phyloP scores from a whole-genome alignment of 2,329 filamentous ascomycete genomes.

The Fusarium camptoceras region DNA sequence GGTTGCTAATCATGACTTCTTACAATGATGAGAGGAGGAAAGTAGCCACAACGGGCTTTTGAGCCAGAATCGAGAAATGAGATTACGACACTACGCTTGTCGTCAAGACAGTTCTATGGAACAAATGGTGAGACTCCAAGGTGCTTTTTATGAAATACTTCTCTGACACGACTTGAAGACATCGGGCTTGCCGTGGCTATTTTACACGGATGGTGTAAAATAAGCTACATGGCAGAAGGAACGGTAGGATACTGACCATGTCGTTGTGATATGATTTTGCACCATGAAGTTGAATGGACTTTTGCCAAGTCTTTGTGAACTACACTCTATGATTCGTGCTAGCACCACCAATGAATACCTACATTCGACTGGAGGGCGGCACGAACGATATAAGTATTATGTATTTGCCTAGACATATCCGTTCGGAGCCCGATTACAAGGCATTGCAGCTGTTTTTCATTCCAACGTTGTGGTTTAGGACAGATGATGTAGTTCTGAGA shows the following conservation, averaged over 20 bases:
- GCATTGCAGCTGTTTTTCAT: not conserved
- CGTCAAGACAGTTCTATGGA: slow-evolving; percentile 2
- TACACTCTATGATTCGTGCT: not conserved
- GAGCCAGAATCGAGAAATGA: slow-evolving; percentile 32
- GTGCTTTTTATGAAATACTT: slow-evolving; percentile 27
- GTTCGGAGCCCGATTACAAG: not conserved
- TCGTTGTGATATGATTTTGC: not conserved
- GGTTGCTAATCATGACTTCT: slow-evolving; percentile 30
- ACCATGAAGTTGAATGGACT: not conserved
- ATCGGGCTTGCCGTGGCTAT: slow-evolving; percentile 23
- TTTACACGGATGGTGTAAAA: not conserved
- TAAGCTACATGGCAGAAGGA: not conserved
- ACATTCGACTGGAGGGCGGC: not conserved
- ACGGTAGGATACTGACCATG: slow-evolving; percentile 16
- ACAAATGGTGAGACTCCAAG: slow-evolving; percentile 41
- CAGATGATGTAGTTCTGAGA: not conserved
- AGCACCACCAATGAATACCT: not conserved
- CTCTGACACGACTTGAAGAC: slow-evolving; percentile 37
- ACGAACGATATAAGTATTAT: not conserved
- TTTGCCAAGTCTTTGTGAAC: not conserved
- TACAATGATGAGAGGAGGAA: slow-evolving; percentile 7
- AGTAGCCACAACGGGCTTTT: slow-evolving; percentile 15
- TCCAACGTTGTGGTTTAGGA: not conserved
- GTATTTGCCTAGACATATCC: not conserved
- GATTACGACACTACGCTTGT: slow-evolving; percentile 20